Evolutionary conservation across 2,329 filamentous ascomycete genomes (phyloP).

Genomic region (Stachybotrys echinatus): DNA sequence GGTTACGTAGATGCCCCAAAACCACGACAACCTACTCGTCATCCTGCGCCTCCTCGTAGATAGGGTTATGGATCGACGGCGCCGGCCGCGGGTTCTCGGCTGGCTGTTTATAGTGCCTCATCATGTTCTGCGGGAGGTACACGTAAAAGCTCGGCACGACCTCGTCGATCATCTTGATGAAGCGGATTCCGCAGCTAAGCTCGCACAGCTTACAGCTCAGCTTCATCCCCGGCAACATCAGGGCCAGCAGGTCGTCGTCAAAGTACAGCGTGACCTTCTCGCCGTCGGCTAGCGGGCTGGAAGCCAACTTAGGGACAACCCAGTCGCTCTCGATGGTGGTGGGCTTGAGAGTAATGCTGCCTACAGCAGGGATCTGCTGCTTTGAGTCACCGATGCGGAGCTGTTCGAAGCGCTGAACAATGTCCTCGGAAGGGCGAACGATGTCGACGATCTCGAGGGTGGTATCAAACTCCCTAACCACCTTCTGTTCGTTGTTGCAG

Average conservation of each 20-base stretch:
- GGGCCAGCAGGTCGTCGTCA: constrained; percentile 49
- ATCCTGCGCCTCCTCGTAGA: constrained; percentile 12
- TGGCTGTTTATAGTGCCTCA: constrained; percentile 61
- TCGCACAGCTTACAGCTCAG: constrained; percentile 49
- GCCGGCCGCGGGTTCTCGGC: constrained; percentile 35
- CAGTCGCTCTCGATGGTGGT: constrained; percentile 43
- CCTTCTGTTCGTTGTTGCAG: constrained; percentile 14
- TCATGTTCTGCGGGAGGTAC: constrained; percentile 63
- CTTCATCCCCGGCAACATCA: constrained; percentile 62
- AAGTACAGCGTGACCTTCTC: constrained; percentile 51
- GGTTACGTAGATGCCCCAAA: not conserved
- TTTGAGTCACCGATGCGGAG: constrained; percentile 27
- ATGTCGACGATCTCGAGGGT: constrained; percentile 58
- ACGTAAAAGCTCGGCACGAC: constrained; percentile 59
- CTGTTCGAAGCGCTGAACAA: constrained; percentile 37
- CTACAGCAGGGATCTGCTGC: constrained; percentile 33
- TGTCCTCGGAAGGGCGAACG: constrained; percentile 34
- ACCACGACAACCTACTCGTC: not conserved
- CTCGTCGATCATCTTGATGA: constrained; percentile 54
- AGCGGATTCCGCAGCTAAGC: constrained; percentile 57
- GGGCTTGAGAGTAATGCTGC: constrained; percentile 37
- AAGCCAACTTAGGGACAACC: constrained; percentile 24
- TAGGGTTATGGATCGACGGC: constrained; percentile 33
- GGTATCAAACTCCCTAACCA: constrained; percentile 43
- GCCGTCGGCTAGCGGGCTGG: constrained; percentile 9